Evolutionary conservation across 768 basidiomycete species (phyloP), one percentile per base, ranked within the genome.

Genomic region (Pleurotus cornucopiae): DNA sequence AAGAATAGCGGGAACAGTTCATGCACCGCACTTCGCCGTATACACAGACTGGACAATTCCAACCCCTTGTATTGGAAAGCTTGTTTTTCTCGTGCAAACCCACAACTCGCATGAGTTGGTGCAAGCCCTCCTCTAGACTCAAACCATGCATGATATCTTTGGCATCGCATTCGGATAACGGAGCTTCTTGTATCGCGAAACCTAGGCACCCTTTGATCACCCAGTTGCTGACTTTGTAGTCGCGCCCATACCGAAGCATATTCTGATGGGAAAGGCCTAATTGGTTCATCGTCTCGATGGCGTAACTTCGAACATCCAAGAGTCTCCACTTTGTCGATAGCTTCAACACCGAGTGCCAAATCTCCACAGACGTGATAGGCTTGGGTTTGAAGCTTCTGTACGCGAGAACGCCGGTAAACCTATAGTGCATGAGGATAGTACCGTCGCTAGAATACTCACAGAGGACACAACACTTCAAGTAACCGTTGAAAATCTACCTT

Each of bases 381-480:
- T 49, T 41, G 7, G 34, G 14, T 20, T 14, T 26, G 21, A 38
- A 49, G 30, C 34, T 37, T 2, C 21, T 34, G 11, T 23, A 49
- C 13, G 49, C 40, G 21, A 49, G 20, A 46, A 9, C 9, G 21
- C 9, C 46, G 14, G 21, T 48, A 48, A 23, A 30, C 4, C 21
- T 23, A 23, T 25, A 23, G 46, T 7, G 51, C 52, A 48, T 21
- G 21, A 6, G 26, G 40, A 34, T 48, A 16, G n/a, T n/a, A 23
- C 14, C 16, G 16, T n/a, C 6, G 46, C 14, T 43, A 16, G n/a
- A 5, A 41, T 6, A 61, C 69, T 58, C n/a, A 70, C 69, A 56
- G 48, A 5, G 69, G 71, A 51, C 60, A 67, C 26, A 70, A 41
- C 11, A 62, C 51, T 43, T 49, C 47, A 9, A 66, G 49, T 11